phyloP scores from a whole-genome alignment of 1,284 basidiomycete species.

The Gomphus bonarii region DNA sequence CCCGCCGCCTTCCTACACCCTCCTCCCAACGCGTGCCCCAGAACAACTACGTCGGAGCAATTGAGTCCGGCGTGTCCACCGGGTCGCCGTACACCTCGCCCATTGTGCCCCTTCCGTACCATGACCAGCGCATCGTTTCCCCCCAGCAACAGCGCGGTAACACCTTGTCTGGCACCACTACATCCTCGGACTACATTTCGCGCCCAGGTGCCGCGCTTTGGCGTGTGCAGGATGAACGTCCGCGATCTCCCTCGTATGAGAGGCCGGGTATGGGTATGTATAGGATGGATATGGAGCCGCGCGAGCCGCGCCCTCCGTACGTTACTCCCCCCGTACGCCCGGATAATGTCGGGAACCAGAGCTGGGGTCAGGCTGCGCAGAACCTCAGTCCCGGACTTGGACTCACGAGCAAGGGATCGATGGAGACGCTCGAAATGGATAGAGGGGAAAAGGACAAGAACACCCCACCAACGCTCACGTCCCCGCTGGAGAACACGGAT shows the following conservation, averaged over 20 bases:
- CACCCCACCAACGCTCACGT: not conserved
- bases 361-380: constrained; percentile 4
- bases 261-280: not conserved
- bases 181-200: not conserved
- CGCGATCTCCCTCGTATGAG: not conserved
- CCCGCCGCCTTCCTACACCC: no score
- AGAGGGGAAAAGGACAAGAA: not conserved
- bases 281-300: not conserved
- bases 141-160: not conserved
- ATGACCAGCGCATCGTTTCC: not conserved
- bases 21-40: no score
- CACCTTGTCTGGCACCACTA: not conserved
- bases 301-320: not conserved
- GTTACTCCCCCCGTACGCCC: not conserved
- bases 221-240: not conserved
- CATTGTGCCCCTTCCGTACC: not conserved
- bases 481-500: not conserved
- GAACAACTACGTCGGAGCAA: no score
- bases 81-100: constrained; percentile 11
- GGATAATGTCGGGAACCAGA: not conserved
- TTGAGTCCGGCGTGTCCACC: no score
- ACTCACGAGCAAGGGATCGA: not conserved
- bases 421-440: not conserved
- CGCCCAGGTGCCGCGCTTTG: not conserved
- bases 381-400: not conserved